A percentile compares a stretch with the other conserved stretches of the same genome.
These are phyloP conservation scores for Suillus tomentosus DNA, from an alignment of 768 basidiomycete species.

Conservation along the genomic window DNA sequence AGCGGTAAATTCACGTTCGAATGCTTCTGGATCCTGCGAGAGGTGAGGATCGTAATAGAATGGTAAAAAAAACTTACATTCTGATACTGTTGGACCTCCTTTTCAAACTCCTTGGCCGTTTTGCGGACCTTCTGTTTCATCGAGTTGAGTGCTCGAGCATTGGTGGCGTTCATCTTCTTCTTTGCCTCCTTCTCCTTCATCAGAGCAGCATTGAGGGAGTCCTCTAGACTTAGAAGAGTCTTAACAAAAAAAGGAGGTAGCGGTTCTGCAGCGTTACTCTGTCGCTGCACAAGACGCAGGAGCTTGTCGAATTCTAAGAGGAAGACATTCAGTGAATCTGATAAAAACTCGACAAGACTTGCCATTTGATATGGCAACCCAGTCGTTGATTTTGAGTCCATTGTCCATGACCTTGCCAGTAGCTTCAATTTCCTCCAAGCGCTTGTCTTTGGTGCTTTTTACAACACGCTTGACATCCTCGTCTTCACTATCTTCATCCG, in stretches of 20 bases:
- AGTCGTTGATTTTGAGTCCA: constrained; percentile 94
- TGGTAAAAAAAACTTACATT: constrained; percentile 45
- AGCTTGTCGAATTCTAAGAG: constrained; percentile 93
- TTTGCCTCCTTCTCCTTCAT: constrained; percentile 87
- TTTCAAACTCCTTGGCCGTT: constrained; percentile 85
- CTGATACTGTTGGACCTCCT: constrained; percentile 75
- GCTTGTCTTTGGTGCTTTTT: constrained; percentile 86
- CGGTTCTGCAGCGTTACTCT: constrained; percentile 82
- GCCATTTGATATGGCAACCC: constrained; percentile 92
- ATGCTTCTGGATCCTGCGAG: constrained; percentile 82
- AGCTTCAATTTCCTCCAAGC: constrained; percentile 93
- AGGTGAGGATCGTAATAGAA: constrained; percentile 3
- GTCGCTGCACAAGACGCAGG: constrained; percentile 83
- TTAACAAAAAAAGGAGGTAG: constrained; percentile 86
- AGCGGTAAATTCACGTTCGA: constrained; percentile 73
- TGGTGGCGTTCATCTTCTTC: constrained; percentile 95
- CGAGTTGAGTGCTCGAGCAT: constrained; percentile 92
- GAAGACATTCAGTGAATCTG: constrained; percentile 9
- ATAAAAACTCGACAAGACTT: constrained; percentile 24
- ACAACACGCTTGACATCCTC: constrained; percentile 73
- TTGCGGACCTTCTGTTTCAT: constrained; percentile 99
- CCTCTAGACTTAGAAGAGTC: constrained; percentile 73
- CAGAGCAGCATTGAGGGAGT: constrained; percentile 68
- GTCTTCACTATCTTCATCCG: constrained; percentile 56
- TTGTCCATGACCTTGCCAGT: constrained; percentile 93